A percentile compares a stretch with the other conserved stretches of the same genome.
Conservation (phyloP, 2,329 filamentous ascomycete genomes). For the Xylariaceae sp. region DNA sequence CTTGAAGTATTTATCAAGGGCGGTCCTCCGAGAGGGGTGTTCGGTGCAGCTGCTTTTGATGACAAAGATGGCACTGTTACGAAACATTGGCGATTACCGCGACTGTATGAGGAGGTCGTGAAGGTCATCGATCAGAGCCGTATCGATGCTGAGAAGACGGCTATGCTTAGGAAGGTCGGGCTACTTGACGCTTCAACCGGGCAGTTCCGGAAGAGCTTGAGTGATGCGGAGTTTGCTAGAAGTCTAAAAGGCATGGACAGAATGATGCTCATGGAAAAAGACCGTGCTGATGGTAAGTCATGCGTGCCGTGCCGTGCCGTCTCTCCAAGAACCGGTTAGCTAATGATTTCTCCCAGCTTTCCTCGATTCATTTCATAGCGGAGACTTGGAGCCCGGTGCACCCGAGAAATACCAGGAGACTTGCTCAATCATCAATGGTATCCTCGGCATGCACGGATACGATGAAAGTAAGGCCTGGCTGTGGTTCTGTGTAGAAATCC, state of each 20-base stretch:
- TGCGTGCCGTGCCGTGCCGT: background rate
- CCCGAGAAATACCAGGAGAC: slow-evolving; percentile 35
- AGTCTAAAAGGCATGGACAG: slow-evolving; percentile 14
- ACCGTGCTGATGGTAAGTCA: slow-evolving; percentile 20
- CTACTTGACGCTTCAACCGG: slow-evolving; percentile 9
- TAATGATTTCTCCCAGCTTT: slow-evolving; percentile 25
- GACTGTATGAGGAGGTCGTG: slow-evolving; percentile 21
- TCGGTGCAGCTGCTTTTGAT: background rate
- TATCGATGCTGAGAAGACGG: slow-evolving; percentile 15
- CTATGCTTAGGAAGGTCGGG: slow-evolving; percentile 17
- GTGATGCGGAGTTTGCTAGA: slow-evolving; percentile 5
- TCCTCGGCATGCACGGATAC: slow-evolving; percentile 22
- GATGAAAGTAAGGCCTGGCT: slow-evolving; percentile 20
- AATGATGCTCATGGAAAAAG: slow-evolving; percentile 21
- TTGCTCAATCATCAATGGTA: slow-evolving; percentile 32
- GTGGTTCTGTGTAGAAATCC: slow-evolving; percentile 27
- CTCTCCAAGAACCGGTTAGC: background rate
- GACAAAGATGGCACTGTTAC: slow-evolving; percentile 9
- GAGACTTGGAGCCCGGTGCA: slow-evolving; percentile 38
- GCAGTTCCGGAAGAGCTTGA: background rate
- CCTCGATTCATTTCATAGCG: slow-evolving; percentile 41
- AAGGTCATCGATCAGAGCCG: slow-evolving; percentile 6
- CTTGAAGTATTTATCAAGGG: background rate
- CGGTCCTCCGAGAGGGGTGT: background rate
- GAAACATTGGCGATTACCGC: slow-evolving; percentile 20